phyloP scores from a whole-genome alignment of 768 basidiomycete species.

The Pulveroboletus sp. region DNA sequence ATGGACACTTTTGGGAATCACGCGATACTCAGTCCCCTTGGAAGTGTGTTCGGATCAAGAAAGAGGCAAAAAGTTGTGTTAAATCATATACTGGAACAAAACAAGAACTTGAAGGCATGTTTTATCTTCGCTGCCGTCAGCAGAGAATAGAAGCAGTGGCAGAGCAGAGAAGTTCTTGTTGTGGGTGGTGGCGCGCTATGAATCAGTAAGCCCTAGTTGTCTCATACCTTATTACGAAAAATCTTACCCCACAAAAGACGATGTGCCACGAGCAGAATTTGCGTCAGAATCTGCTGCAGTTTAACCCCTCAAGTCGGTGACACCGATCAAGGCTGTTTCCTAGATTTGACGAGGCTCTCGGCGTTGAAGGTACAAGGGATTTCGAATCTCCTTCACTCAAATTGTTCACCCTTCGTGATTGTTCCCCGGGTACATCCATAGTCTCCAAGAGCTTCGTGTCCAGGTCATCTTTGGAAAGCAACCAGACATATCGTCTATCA shows the following conservation, averaged over 20 bases:
- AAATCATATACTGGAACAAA: conserved; percentile 29
- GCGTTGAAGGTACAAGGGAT: conserved; percentile 42
- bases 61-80: no score
- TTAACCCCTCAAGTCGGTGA: conserved; percentile 50
- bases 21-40: background rate
- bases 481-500: conserved; percentile 41
- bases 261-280: conserved; percentile 41
- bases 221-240: background rate
- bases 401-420: background rate
- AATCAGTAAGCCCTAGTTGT: conserved; percentile 56
- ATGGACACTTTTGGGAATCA: conserved; percentile 51
- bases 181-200: conserved; percentile 74
- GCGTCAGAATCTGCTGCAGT: conserved; percentile 58
- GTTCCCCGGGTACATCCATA: conserved; percentile 18
- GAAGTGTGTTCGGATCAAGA: background rate
- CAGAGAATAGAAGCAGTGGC: conserved; percentile 43
- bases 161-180: conserved; percentile 51
- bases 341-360: conserved; percentile 48
- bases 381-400: background rate
- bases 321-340: conserved; percentile 51
- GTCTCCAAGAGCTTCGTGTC: conserved; percentile 42
- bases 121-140: conserved; percentile 52
- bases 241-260: background rate
- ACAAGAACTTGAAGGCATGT: conserved; percentile 46
- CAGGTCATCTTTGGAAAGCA: conserved; percentile 52